Base-by-base conservation (phyloP, 768 basidiomycete species). In the Lanmaoa pseudosensibilis region DNA sequence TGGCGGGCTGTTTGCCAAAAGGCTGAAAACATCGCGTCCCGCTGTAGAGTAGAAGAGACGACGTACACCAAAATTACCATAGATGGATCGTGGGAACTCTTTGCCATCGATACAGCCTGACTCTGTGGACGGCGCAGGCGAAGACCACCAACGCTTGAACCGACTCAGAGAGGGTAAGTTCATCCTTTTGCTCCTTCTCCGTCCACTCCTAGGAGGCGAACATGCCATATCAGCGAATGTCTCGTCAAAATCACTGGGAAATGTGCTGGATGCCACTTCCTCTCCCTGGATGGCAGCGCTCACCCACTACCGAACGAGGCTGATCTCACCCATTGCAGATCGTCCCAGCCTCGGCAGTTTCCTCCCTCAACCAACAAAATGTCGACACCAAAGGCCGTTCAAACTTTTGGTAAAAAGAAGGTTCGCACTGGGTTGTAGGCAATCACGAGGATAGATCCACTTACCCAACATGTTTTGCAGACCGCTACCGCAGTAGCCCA, bases 381-480 rank as follows among this genome's bases (percentile, higher is more conserved):
- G 89, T 82, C 88, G 71, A 70, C 80, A 66, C 75, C 77, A 63
- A 92, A 92, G 80, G 93, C 95, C 80, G 96, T 98, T 66, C 96
- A 98, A 75, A 96, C 93, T 61, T 98, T 98, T 79, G 96, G 96
- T 78, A 98, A 98, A 92, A 98, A 98, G 88, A 98, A 98, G 90
- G 93, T 84, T 73, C 61, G 84, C 63, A 32, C 12, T 21, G 2
- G 18, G 50, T 41, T 44, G 36, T 33, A 44, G 8, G n/a, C 40
- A 23, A 25, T 43, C 18, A 21, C 15, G 33, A 33, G 21, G 41
- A 30, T 11, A 54, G 44, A 33, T 39, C 43, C 39, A 43, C 50
- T 60, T 38, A 59, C 45, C 46, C 41, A 13, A 32, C 32, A 16
- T 44, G 13, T 49, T 21, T 59, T 56, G 65, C 53, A 95, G 96